phyloP scores from a whole-genome alignment of 768 basidiomycete species.

The Lactarius akahatsu region DNA sequence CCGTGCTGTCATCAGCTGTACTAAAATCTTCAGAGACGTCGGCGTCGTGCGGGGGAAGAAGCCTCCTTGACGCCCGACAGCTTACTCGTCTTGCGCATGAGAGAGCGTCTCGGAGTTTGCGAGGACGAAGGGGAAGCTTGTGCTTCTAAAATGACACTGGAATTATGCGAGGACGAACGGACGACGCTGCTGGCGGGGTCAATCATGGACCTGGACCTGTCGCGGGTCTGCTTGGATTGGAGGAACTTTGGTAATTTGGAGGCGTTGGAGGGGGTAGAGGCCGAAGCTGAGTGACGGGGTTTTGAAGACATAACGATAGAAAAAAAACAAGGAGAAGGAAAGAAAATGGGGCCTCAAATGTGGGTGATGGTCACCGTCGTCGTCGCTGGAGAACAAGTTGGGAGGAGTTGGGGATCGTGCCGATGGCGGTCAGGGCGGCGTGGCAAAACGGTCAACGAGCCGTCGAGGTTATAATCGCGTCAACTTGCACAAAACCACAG shows the following conservation, averaged over 20 bases:
- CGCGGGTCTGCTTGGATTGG: conserved; percentile 56
- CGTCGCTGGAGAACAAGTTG: conserved; percentile 18
- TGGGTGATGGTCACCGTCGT: conserved; percentile 13
- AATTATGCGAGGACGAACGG: conserved; percentile 46
- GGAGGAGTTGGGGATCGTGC: background rate
- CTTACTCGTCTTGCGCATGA: conserved; percentile 27
- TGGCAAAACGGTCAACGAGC: conserved; percentile 11
- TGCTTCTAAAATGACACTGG: conserved; percentile 33
- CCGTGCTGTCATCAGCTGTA: conserved; percentile 37
- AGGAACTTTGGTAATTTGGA: conserved; percentile 69
- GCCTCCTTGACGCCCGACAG: conserved; percentile 29
- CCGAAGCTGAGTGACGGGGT: conserved; percentile 43
- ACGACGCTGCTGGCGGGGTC: conserved; percentile 42
- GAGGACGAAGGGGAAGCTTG: conserved; percentile 13
- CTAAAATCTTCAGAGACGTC: conserved; percentile 35
- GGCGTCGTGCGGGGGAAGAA: conserved; percentile 32
- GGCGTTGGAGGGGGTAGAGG: conserved; percentile 45
- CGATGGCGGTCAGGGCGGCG: conserved; percentile 1
- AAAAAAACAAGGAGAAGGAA: background rate
- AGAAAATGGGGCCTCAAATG: background rate
- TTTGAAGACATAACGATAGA: conserved; percentile 45
- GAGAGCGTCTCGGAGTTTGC: conserved; percentile 26
- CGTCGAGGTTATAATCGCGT: background rate
- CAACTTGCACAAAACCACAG: background rate
- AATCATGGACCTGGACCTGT: conserved; percentile 56